Percentiles rank a stretch among this genome's conserved stretches.
These are phyloP conservation scores for Podospora pseudopauciseta DNA, from an alignment of 495 filamentous ascomycete species.

Conservation along the genomic window DNA sequence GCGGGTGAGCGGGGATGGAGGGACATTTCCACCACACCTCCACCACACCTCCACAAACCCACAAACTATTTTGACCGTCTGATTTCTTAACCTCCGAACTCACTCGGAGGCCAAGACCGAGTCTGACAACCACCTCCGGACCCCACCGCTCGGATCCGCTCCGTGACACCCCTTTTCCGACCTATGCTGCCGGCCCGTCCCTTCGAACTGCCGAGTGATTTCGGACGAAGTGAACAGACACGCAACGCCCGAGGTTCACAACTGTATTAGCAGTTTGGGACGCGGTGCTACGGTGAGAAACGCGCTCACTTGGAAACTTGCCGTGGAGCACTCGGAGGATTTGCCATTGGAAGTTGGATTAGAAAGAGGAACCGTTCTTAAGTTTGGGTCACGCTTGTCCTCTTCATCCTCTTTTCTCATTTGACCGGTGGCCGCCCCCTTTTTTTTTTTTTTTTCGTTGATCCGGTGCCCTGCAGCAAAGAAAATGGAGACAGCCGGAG, in stretches of 20 bases:
- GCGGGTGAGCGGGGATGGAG: not conserved
- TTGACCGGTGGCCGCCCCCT: not conserved
- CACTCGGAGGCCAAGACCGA: conserved; percentile 14
- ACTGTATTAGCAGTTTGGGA: too few relatives aligned
- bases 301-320: not conserved
- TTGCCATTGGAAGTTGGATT: not conserved
- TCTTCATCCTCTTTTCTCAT: not conserved
- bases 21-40: not conserved
- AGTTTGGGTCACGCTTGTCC: not conserved
- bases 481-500: not conserved
- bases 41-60: not conserved
- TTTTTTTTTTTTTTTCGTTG: too few relatives aligned
- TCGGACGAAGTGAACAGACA: conserved; percentile 6
- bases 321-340: not conserved
- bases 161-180: conserved; percentile 3
- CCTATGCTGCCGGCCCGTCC: not conserved
- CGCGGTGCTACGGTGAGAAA: not conserved
- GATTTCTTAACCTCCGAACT: not conserved
- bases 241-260: too few relatives aligned
- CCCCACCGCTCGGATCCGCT: conserved; percentile 17
- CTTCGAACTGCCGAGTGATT: conserved; percentile 1
- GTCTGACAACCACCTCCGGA: conserved; percentile 2
- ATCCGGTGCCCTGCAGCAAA: not conserved
- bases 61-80: not conserved
- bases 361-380: not conserved